These are phyloP conservation scores for Halophytophthora polymorphica DNA, from an alignment of 352 stramenopile species.

Conservation along the genomic window DNA sequence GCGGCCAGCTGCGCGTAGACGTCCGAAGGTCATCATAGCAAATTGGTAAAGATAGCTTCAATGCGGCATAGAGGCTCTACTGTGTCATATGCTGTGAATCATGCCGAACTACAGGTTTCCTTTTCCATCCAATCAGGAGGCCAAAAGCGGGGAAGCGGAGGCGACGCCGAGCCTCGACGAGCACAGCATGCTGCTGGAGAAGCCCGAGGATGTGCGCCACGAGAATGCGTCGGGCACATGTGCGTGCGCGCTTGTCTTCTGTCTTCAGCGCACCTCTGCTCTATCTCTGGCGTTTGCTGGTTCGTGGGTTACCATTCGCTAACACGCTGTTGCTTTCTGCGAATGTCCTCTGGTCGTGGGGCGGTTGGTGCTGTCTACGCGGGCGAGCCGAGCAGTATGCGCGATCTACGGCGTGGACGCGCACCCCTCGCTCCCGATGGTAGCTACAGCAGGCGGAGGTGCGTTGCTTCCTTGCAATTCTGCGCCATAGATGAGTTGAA, in stretches of 20 bases:
- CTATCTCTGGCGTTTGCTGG: conserved; percentile 1
- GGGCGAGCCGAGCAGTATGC: conserved; percentile 30
- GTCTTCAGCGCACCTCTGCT: background rate
- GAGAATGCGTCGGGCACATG: conserved; percentile 65
- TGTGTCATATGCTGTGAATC: background rate
- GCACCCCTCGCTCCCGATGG: conserved; percentile 66
- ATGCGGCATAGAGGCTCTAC: background rate
- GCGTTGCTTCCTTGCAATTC: background rate
- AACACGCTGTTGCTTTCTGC: conserved; percentile 4
- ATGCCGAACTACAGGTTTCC: background rate
- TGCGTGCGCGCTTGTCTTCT: conserved; percentile 15
- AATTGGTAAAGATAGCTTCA: background rate
- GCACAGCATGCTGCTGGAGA: conserved; percentile 75
- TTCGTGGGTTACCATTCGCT: conserved; percentile 6
- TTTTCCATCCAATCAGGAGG: conserved; percentile 28
- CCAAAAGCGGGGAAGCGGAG: background rate
- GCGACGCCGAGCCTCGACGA: background rate
- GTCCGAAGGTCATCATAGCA: too few species aligned
- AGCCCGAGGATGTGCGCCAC: conserved; percentile 73
- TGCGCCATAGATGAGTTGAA: background rate
- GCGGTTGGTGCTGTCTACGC: background rate
- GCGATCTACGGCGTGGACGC: conserved; percentile 86
- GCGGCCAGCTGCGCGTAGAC: too few species aligned
- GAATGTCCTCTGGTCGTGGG: background rate
- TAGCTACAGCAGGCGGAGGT: conserved; percentile 79